Evolutionary conservation across 495 filamentous ascomycete genomes (phyloP), one percentile per base, ranked within the genome.

Genomic region (Tuber magnatum): DNA sequence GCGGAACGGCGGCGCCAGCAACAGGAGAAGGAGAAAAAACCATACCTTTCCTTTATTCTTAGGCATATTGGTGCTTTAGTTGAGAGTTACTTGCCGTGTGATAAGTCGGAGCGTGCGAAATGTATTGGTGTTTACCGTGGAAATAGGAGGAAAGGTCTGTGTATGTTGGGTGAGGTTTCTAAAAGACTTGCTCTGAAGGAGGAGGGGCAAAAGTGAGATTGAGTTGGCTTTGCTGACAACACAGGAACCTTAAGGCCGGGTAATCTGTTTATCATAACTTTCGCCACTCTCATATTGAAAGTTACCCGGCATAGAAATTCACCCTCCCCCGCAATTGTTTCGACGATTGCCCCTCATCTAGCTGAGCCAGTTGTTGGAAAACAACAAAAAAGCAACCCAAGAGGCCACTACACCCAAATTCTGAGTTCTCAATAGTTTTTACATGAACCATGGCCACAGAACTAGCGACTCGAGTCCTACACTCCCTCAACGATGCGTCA

Each of bases 1-100:
- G 79, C 71, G 61, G 75, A 72, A 73, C 51, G 61, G 48, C 32
- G 32, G 28, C 72, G 73, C 40, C 28, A 16, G n/a, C 70, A 42
- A 38, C 28, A 22, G 69, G 18, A 22, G 65, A 69, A 32, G 61
- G 22, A 20, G 46, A 32, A 44, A 38, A 70, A 76, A 73, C 68
- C 90, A 82, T 90, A 96, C 93, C 85, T 97, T 97, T 91, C 93
- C 93, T 91, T 97, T 97, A 83, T 97, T 97, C 93, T 97, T 97
- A 83, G 93, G 93, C 93, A 97, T 97, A 78, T 85, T 89, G 88
- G 10, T 40, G 46, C 72, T 69, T 79, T 79, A 65, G 56, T 35
- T 18, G 56, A 65, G 28, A 65, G 28, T 4, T 28, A 2, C 12
- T 32, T 65, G 28, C 32, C 32, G 12, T 35, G 28, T 65, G 32